Evolutionary conservation across 129 eudicot genomes (phyloP).

Genomic region (Lonicera japonica): DNA sequence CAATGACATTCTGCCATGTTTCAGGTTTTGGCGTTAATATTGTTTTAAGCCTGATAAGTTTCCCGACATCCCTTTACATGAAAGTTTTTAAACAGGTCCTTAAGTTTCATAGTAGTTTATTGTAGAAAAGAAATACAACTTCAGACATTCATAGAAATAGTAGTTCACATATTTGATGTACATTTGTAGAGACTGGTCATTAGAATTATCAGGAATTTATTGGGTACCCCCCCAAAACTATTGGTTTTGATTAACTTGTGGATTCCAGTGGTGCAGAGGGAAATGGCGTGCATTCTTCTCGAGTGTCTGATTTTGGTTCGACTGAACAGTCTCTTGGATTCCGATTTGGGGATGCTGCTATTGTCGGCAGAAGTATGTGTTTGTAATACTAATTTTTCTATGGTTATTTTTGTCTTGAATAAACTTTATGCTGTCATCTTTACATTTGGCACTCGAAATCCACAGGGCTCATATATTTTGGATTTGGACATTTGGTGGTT

Average conservation of each 20-base stretch:
- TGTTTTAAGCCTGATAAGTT: no score
- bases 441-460: background rate
- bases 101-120: no score
- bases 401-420: background rate
- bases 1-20: no score
- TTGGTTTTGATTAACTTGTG: slow-evolving; percentile 9
- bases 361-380: slow-evolving; percentile 31
- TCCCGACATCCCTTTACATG: no score
- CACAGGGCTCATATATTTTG: background rate
- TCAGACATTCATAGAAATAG: background rate
- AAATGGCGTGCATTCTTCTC: slow-evolving; percentile 38
- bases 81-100: no score
- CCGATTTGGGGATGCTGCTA: slow-evolving; percentile 48
- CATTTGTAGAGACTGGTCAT: background rate
- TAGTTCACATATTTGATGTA: background rate
- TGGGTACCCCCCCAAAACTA: slow-evolving; percentile 1
- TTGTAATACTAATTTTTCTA: background rate
- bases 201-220: background rate
- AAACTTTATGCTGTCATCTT: background rate
- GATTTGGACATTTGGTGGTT: background rate
- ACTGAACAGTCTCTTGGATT: slow-evolving; percentile 68
- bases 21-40: no score
- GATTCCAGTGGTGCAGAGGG: slow-evolving; percentile 55
- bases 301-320: slow-evolving; percentile 38
- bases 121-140: no score